A percentile compares a stretch with the other conserved stretches of the same genome.
phyloP scores from a whole-genome alignment of 1,139 yeast genomes.

The Trichomonascaceae sp. region DNA sequence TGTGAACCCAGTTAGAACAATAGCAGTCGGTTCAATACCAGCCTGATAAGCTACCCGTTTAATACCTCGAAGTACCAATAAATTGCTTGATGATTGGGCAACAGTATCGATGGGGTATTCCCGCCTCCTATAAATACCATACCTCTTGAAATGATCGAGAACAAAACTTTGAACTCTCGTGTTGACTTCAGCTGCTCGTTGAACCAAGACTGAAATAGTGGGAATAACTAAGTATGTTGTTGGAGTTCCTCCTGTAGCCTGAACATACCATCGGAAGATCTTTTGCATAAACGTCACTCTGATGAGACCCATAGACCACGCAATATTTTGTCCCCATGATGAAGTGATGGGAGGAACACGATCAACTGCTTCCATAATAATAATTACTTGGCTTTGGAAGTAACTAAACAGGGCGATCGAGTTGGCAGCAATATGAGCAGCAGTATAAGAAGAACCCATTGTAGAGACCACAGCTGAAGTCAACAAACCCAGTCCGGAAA shows the following conservation, averaged over 20 bases:
- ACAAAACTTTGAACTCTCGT: constrained; percentile 5
- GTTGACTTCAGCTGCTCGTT: constrained; percentile 33
- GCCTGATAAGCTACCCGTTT: constrained; percentile 88
- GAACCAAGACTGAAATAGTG: constrained; percentile 66
- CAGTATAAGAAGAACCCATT: constrained; percentile 86
- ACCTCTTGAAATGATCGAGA: background rate
- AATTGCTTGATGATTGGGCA: constrained; percentile 23
- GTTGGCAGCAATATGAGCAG: constrained; percentile 95
- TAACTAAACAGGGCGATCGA: constrained; percentile 85
- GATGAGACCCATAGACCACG: constrained; percentile 93
- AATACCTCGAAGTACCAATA: constrained; percentile 71
- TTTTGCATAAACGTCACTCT: constrained; percentile 70
- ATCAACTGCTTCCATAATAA: constrained; percentile 93
- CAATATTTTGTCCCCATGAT: constrained; percentile 95
- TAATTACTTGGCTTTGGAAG: constrained; percentile 88
- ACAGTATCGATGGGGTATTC: constrained; percentile 7
- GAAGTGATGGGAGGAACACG: constrained; percentile 95
- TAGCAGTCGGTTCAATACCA: constrained; percentile 72
- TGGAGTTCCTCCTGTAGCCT: constrained; percentile 87
- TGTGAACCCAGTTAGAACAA: constrained; percentile 80
- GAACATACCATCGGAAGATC: constrained; percentile 90
- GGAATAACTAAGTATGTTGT: constrained; percentile 53
- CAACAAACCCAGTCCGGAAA: constrained; percentile 82
- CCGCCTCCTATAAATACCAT: background rate
- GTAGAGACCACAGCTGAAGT: constrained; percentile 85